phyloP scores from a whole-genome alignment of 345 rosid species.

The Syzygium aromaticum region DNA sequence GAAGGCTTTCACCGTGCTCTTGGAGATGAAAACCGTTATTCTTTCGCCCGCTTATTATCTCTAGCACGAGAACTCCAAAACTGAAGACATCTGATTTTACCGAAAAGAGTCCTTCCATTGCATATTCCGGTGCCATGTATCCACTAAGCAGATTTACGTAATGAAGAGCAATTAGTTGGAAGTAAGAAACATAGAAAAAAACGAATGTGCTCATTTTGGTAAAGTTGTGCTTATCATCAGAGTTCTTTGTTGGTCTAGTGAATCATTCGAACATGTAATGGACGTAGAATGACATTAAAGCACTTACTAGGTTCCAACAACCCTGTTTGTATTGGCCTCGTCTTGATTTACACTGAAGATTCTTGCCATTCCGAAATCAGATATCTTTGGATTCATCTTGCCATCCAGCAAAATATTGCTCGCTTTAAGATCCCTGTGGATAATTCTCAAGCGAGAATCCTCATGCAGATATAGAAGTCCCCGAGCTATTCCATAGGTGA shows the following conservation, averaged over 20 bases:
- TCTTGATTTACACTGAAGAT: conserved; percentile 24
- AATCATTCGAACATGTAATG: not conserved
- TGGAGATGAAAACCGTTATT: not conserved
- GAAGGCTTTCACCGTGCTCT: conserved; percentile 6
- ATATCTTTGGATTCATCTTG: conserved; percentile 21
- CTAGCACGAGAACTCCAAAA: conserved; percentile 9
- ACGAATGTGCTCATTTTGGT: not conserved
- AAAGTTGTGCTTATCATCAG: not conserved
- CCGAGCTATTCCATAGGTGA: conserved; percentile 25
- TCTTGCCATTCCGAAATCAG: conserved; percentile 29
- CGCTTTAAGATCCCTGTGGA: conserved; percentile 23
- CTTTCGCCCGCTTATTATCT: not conserved
- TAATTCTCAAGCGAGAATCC: conserved; percentile 26
- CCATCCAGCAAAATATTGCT: conserved; percentile 15
- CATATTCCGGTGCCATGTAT: conserved; percentile 36
- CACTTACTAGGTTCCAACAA: conserved; percentile 14
- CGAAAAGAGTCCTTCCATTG: conserved; percentile 19
- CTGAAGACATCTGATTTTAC: conserved; percentile 22
- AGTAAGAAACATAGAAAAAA: not conserved
- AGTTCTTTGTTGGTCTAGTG: not conserved
- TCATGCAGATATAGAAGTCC: conserved; percentile 33
- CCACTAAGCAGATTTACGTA: not conserved
- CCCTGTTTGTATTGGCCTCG: conserved; percentile 16
- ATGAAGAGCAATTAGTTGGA: not conserved
- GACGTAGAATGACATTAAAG: not conserved